A percentile compares a stretch with the other conserved stretches of the same genome.
Evolutionary conservation across 1,284 basidiomycete species (phyloP).

Genomic region (Cystobasidium pallidum): DNA sequence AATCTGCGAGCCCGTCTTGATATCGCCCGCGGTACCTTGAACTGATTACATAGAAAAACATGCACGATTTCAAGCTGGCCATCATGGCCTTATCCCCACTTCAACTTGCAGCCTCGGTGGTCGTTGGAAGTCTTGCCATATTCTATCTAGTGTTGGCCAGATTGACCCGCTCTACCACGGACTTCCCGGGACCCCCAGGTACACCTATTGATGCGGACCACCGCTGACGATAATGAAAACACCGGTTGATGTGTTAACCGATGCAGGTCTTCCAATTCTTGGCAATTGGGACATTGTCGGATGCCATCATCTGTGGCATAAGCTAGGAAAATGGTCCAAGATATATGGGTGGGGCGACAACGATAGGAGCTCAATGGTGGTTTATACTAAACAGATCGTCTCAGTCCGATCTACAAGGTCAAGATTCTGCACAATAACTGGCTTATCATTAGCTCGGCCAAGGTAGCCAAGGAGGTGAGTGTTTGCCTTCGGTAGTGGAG

Average conservation of each 20-base stretch:
- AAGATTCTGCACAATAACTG: slow-evolving; percentile 1
- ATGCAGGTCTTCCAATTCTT: neutral
- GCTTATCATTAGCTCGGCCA: slow-evolving; percentile 3
- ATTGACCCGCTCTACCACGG: neutral
- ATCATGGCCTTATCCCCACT: neutral
- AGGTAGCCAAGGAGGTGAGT: slow-evolving; percentile 3
- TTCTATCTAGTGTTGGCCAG: neutral
- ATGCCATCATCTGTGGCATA: neutral
- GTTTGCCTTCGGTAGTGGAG: no score
- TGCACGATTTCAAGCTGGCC: slow-evolving; percentile 1
- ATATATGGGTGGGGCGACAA: neutral
- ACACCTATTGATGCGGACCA: neutral
- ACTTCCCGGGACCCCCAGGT: slow-evolving; percentile 14
- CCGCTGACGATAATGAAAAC: neutral
- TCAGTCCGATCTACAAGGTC: slow-evolving; percentile 5
- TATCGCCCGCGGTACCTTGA: no score
- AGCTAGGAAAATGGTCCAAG: slow-evolving; percentile 1
- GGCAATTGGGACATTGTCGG: slow-evolving; percentile 11
- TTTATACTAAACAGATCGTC: neutral
- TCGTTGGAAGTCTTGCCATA: neutral
- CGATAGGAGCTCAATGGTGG: neutral
- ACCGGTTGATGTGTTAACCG: neutral
- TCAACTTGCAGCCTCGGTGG: neutral
- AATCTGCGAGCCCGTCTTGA: no score
- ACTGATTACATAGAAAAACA: neutral